Evolutionary conservation across 2,329 filamentous ascomycete species (phyloP), one percentile per base, ranked within the genome.

Genomic region (Hortaea werneckii): DNA sequence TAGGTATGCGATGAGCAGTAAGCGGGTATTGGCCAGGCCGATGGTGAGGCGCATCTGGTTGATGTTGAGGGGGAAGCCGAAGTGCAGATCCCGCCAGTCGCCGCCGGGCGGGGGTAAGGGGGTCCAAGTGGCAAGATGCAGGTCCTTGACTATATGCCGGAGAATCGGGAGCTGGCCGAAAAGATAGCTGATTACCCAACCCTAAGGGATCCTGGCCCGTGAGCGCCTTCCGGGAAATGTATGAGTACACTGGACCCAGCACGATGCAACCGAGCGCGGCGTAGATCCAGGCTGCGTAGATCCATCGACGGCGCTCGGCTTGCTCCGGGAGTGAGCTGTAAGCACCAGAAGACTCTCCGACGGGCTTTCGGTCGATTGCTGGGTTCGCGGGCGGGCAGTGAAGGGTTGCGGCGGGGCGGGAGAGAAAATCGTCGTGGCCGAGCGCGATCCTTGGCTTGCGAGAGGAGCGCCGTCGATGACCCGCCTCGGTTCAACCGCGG

Each of bases 131-230:
- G 85, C 80, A 5, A 92, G 70, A 50, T 83, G 79, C 49, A 78
- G 74, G 49, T 75, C 76, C 11, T 87, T 72, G 6, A 90, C 76
- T 62, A 83, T 75, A 61, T 83, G 81, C 26, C 88, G 77, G 54
- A 95, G 79, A 58, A 72, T 74, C 0, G 78, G 74, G 8, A 89
- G 61, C 55, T 94, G 85, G 9, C 90, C 89, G 50, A 96, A 78
- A 2, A 95, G 69, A 64, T 98, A 98, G 1, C 87, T 83, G 8
- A 95, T 65, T 0, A 87, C 89, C 92, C 92, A 98, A 2, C 90
- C 20, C 87, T 39, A 98, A 78, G 0, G 92, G 88, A 56, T 98
- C 92, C 43, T 80, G 70, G 11, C 79, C 80, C 30, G 75, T 60
- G 1, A 98, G 72, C 10, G 87, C 88, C 50, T 77, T 72, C 38